A percentile compares a stretch with the other conserved stretches of the same genome.
These are phyloP conservation scores for Cynanchum wilfordii DNA, from an alignment of 257 asterid genomes.

Conservation along the genomic window DNA sequence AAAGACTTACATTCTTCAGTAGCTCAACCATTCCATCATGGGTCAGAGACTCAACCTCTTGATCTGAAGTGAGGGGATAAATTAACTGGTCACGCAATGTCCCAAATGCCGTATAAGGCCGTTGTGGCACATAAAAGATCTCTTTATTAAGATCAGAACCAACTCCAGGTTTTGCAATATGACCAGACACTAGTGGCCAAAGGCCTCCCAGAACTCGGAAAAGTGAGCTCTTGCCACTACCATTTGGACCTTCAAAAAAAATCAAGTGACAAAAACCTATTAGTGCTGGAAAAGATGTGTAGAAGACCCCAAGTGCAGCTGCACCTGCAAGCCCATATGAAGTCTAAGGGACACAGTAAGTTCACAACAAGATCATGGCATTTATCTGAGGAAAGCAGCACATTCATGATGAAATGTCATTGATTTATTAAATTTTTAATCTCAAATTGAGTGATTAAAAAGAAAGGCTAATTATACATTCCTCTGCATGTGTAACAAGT, in stretches of 20 bases:
- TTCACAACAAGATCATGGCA: neutral
- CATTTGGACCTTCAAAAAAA: conserved; percentile 83
- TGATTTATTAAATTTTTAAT: neutral
- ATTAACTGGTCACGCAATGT: conserved; percentile 97
- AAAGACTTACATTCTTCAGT: conserved; percentile 67
- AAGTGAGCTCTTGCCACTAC: conserved; percentile 99
- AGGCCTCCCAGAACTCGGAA: conserved; percentile 98
- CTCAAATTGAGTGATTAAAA: neutral
- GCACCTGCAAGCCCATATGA: neutral
- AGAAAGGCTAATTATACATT: neutral
- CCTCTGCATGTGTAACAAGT: neutral
- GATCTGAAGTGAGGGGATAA: conserved; percentile 86
- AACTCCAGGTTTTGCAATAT: conserved; percentile 92
- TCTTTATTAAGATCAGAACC: conserved; percentile 99
- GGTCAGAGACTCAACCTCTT: conserved; percentile 77
- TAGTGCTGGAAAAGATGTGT: neutral
- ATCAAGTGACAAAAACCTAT: neutral
- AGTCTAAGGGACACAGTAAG: neutral
- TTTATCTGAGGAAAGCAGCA: neutral
- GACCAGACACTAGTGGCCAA: conserved; percentile 97
- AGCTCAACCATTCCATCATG: conserved; percentile 83
- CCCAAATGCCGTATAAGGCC: conserved; percentile 98
- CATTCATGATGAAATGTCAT: neutral
- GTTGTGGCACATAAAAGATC: conserved; percentile 97
- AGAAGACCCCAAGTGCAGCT: neutral